Evolutionary conservation across 225 moss, liverwort and hornwort genomes (phyloP), one percentile per base, ranked within the genome.

Genomic region (Bryoerythrophyllum caledonicum): DNA sequence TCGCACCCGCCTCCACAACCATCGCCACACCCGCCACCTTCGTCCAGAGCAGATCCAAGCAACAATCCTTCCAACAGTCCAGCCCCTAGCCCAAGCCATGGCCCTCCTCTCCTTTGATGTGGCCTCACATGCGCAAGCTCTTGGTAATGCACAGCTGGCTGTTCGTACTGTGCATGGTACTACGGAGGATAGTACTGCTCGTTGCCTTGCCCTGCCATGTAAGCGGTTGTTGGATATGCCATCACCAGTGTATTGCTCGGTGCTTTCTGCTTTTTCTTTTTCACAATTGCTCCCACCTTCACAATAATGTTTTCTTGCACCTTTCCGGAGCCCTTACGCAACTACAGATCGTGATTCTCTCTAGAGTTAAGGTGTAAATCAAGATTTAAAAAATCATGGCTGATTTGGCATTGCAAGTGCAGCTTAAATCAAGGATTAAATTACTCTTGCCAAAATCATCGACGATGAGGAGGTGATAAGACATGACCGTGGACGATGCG

Each of bases 311-410:
- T 80, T 8, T 82, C 86, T 28, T 78, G 81, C 24, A 15, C 24
- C 28, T 84, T 86, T 20, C 86, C 86, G 3, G 88, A 88, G 2
- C 69, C 77, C 61, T 84, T 76, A 53, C 44, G 79, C 23, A 90
- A 65, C 82, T 90, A 80, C 46, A 48, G 5, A 15, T 44, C 3
- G 0, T 8, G 8, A 44, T n/a, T 51, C 30, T 30, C 6, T 30
- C 49, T 20, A 30, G 5, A 48, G 10, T 46, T 48, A 46, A 28
- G 48, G 67, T n/a, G n/a, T n/a, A n/a, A n/a, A n/a, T n/a, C n/a
- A n/a, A n/a, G n/a, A n/a, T n/a, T n/a, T n/a, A n/a, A n/a, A n/a
- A n/a, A n/a, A n/a, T n/a, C n/a, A n/a, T n/a, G n/a, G n/a, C n/a
- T n/a, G n/a, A n/a, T n/a, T n/a, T n/a, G n/a, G n/a, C n/a, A n/a